Evolutionary conservation across 768 basidiomycete species (phyloP).

Genomic region (Asterophora lycoperdoides): DNA sequence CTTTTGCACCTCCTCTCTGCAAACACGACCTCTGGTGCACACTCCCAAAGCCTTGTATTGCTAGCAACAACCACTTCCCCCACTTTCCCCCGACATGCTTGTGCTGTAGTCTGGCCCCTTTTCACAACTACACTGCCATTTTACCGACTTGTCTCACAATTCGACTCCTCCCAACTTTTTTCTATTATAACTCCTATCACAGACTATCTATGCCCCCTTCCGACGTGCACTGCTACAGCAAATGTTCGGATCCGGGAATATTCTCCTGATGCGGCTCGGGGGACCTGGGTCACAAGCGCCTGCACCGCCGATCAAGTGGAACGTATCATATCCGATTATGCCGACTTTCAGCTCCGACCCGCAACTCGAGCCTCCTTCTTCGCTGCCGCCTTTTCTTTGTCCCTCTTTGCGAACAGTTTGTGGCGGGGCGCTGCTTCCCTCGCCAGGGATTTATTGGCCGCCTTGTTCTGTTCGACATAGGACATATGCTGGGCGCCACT

Average conservation of each 20-base stretch:
- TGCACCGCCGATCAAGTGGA: slow-evolving; percentile 1
- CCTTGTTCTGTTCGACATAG: slow-evolving; percentile 89
- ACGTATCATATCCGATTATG: slow-evolving; percentile 16
- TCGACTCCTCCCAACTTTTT: background rate
- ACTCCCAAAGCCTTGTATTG: background rate
- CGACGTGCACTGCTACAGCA: background rate
- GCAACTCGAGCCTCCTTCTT: slow-evolving; percentile 39
- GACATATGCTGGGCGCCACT: slow-evolving; percentile 92
- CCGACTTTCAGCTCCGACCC: slow-evolving; percentile 17
- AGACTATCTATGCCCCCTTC: slow-evolving; percentile 4
- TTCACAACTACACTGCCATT: background rate
- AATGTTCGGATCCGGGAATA: too few species aligned
- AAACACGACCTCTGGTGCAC: background rate
- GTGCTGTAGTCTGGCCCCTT: background rate
- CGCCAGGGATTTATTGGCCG: slow-evolving; percentile 78
- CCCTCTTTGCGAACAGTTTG: slow-evolving; percentile 80
- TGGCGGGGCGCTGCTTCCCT: slow-evolving; percentile 53
- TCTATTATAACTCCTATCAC: slow-evolving; percentile 10
- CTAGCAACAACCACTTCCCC: background rate
- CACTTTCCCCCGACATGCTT: background rate
- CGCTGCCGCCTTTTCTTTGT: slow-evolving; percentile 63
- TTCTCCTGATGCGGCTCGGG: background rate
- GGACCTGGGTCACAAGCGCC: slow-evolving; percentile 5
- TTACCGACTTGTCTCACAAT: slow-evolving; percentile 14
- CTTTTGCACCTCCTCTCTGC: slow-evolving; percentile 4